These are phyloP conservation scores for Mayamaea pseudoterrestris DNA, from an alignment of 108 stramenopile species.

Conservation along the genomic window DNA sequence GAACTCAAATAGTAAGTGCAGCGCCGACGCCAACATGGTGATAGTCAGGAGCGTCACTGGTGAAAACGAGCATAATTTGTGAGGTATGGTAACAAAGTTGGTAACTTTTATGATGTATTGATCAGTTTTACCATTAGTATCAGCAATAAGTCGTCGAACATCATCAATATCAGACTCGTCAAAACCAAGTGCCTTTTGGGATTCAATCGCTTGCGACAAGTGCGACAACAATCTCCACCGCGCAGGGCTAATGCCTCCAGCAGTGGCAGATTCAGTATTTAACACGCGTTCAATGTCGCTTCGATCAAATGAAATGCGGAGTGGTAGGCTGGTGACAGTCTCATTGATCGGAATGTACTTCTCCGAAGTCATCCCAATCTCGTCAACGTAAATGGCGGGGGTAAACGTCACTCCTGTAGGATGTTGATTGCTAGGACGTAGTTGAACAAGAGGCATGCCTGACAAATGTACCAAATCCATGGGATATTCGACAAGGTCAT, in stretches of 20 bases:
- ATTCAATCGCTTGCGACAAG: constrained; percentile 61
- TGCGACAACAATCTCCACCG: constrained; percentile 71
- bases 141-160: constrained; percentile 28
- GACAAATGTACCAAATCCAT: constrained; percentile 37
- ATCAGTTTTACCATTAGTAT: too few species aligned
- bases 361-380: constrained; percentile 88
- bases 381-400: constrained; percentile 82
- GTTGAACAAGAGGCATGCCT: constrained; percentile 43
- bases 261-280: constrained; percentile 22
- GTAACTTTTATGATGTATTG: too few species aligned
- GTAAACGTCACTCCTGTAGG: constrained; percentile 54
- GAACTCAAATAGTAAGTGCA: constrained; percentile 92
- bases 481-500: constrained; percentile 62
- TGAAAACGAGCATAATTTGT: too few species aligned
- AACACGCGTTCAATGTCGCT: constrained; percentile 29
- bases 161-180: constrained; percentile 91
- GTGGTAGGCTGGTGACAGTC: constrained; percentile 73
- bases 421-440: constrained; percentile 19
- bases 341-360: constrained; percentile 88
- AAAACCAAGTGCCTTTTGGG: constrained; percentile 83
- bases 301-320: constrained; percentile 76
- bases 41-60: constrained; percentile 75
- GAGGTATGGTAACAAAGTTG: too few species aligned
- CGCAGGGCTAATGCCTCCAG: constrained; percentile 66
- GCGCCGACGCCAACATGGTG: constrained; percentile 81